Evolutionary conservation across 2,329 filamentous ascomycete genomes (phyloP).

Genomic region (Colletotrichum liaoningense): DNA sequence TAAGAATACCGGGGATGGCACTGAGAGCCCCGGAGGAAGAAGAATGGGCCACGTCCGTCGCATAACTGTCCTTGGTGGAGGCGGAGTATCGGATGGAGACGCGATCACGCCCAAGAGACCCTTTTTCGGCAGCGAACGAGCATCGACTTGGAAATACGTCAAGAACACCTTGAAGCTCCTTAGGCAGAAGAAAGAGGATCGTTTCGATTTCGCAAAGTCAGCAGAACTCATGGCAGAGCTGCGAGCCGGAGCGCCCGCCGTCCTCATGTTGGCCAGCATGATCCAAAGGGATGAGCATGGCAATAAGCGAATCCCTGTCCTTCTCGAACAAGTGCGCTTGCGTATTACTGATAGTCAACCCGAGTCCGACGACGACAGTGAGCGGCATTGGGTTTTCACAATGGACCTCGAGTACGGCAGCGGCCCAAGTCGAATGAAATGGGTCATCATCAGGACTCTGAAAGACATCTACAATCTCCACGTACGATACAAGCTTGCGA

Average conservation of each 20-base stretch:
- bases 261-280: conserved; percentile 95
- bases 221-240: conserved; percentile 96
- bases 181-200: conserved; percentile 85
- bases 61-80: conserved; percentile 73
- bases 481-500: conserved; percentile 89
- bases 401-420: conserved; percentile 97
- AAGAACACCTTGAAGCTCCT: conserved; percentile 88
- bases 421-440: conserved; percentile 95
- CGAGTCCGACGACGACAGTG: conserved; percentile 70
- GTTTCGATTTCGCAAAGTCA: conserved; percentile 93
- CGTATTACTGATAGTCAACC: conserved; percentile 83
- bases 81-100: conserved; percentile 73
- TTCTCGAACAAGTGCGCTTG: conserved; percentile 94
- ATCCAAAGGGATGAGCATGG: conserved; percentile 97
- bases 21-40: conserved; percentile 60
- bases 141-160: conserved; percentile 88
- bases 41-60: conserved; percentile 74
- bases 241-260: conserved; percentile 90
- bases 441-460: conserved; percentile 89
- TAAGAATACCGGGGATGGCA: conserved; percentile 56
- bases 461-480: conserved; percentile 94
- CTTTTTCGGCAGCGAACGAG: conserved; percentile 73
- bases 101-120: conserved; percentile 66
- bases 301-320: conserved; percentile 92
- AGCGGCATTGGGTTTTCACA: conserved; percentile 85